Evolutionary conservation across 2,329 filamentous ascomycete genomes (phyloP), one percentile per base, ranked within the genome.

Genomic region (Pseudogymnoascus sp.): DNA sequence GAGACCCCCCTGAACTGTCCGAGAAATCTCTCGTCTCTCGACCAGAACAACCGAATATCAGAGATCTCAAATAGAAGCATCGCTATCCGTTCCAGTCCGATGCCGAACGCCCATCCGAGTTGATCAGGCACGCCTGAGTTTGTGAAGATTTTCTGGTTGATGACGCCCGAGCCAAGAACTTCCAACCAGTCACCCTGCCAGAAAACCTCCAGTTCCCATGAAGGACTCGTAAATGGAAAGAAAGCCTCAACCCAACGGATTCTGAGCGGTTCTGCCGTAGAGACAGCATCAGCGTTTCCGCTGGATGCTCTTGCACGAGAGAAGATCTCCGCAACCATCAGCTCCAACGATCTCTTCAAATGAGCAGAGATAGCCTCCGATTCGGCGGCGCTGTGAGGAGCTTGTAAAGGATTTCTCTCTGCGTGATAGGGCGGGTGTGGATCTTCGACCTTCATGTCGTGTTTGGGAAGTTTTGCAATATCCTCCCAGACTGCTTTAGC

Each of bases 11-110:
- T 79, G 76, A 99, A 99, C 76, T 99, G 95, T 10, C 79, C 80
- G n/a, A 96, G 78, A 77, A 99, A 99, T 7, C 95, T 85, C 70
- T 82, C 73, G 75, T 99, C 95, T 63, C 81, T 80, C 34, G 90
- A 96, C 95, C 95, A 99, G 79, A 99, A 98, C 4, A 98, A 85
- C 11, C 95, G 88, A 70, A 99, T 99, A 73, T 99, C 95, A 0
- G 93, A 92, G 65, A 99, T 96, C 65, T 90, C 89, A 80, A 97
- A 99, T 23, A 99, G 85, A 37, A 99, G 84, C 95, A 99, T 99
- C 66, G 95, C 93, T 67, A 99, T 93, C 66, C 95, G 86, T 76
- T 99, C 95, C 28, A 99, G 83, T 2, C 95, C 95, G 16, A 98
- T 81, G 37, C 95, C 95, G 77, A 98, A 99, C 0, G 95, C 95